Evolutionary conservation across 169 alveolate genomes (phyloP), one percentile per base, ranked within the genome.

Genomic region (Cryptosporidium xiaoi): DNA sequence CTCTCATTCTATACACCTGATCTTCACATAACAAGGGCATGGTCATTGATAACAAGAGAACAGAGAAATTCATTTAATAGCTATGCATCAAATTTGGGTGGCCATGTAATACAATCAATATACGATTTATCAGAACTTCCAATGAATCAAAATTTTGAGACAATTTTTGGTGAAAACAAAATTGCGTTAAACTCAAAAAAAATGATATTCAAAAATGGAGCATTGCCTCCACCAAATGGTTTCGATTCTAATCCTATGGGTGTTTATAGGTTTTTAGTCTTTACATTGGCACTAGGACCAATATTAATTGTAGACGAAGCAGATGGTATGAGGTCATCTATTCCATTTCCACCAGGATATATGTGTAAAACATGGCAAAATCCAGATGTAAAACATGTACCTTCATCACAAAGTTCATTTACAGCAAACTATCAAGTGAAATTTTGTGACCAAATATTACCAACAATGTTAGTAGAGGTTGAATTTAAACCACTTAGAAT

Each of bases 1-100:
- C 92, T 93, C 46, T 93, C 96, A 29, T 93, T 83, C 58, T 90
- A 69, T 85, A 93, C 96, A 3, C 90, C 96, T 16, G 96, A 93
- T 51, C 87, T 93, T 56, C 96, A 93, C 83, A 90, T 93, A 44
- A 85, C 92, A 44, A 90, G 92, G 51, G 95, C 91, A 5, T 91
- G 96, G 94, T 64, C 67, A 56, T 71, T 93, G 40, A 91, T 87
- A 62, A 67, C 92, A 7, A 50, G 69, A 27, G 95, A 87, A 2
- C 89, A 90, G 33, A 91, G 90, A 33, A 92, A 65, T 1, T 33
- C 77, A 7, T 93, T 93, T 82, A 90, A 84, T n/a, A 60, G 89
- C n/a, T 71, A 85, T 27, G 90, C 95, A 16, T 64, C 83, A 27
- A 56, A 56, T 62, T 29, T 77, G 36, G 87, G 87, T 8, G 87